A percentile compares a stretch with the other conserved stretches of the same genome.
Conservation (phyloP, 176 grass and related monocot genomes). For the maize (Zea mays) region DNA sequence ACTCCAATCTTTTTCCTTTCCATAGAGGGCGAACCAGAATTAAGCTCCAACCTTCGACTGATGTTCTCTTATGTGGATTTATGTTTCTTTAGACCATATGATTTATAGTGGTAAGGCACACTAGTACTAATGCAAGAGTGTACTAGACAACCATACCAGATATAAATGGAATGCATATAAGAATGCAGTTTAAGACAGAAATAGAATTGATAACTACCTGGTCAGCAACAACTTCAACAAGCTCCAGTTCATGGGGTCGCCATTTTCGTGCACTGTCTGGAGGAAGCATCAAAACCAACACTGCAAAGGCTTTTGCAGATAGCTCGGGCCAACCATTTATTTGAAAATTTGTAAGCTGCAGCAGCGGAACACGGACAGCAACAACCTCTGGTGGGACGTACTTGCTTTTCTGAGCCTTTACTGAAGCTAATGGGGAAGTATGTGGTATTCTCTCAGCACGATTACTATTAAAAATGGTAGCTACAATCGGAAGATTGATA, state of each 20-base stretch:
- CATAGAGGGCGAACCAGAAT: not conserved
- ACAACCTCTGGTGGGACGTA: slow-evolving; percentile 75
- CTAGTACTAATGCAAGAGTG: not conserved
- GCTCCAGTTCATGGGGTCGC: slow-evolving; percentile 73
- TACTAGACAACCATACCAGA: slow-evolving; percentile 14
- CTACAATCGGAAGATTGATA: slow-evolving; percentile 58
- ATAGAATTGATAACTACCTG: slow-evolving; percentile 57
- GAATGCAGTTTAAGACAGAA: slow-evolving; percentile 21
- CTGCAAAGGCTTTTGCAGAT: slow-evolving; percentile 69
- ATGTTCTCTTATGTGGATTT: not conserved
- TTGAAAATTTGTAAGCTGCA: slow-evolving; percentile 87
- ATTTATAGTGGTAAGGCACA: not conserved
- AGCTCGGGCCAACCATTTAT: slow-evolving; percentile 76
- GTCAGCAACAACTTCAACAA: slow-evolving; percentile 88
- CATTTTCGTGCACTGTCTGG: slow-evolving; percentile 79
- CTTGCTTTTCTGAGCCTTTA: slow-evolving; percentile 46
- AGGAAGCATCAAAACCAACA: slow-evolving; percentile 91
- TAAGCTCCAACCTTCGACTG: not conserved
- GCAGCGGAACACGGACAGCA: slow-evolving; percentile 70
- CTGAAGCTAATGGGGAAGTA: slow-evolving; percentile 52
- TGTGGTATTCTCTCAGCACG: slow-evolving; percentile 52
- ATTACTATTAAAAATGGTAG: slow-evolving; percentile 60
- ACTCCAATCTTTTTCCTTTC: not conserved
- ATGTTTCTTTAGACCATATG: not conserved
- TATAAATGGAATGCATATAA: slow-evolving; percentile 9